Conservation (phyloP, 2,329 filamentous ascomycete species). For the Fusarium cyanostomum region DNA sequence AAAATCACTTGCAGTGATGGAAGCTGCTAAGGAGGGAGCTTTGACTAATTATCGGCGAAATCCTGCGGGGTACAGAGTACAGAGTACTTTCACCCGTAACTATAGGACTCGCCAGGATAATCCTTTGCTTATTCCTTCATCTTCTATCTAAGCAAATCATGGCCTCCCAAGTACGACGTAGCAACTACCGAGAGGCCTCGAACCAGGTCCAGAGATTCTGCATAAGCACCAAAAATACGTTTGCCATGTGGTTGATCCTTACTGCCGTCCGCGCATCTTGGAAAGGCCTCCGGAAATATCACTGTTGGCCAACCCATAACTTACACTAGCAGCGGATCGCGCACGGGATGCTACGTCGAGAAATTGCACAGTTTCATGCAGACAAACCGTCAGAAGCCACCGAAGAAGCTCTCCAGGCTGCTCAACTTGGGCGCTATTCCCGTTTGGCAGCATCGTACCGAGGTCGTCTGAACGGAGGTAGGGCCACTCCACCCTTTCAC, state of each 20-base stretch:
- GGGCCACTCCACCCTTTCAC: slow-evolving; percentile 29
- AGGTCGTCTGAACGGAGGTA: slow-evolving; percentile 18
- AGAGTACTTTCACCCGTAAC: background rate
- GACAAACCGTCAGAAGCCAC: background rate
- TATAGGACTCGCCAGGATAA: background rate
- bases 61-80: no score
- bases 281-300: slow-evolving; percentile 21
- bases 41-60: background rate
- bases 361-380: slow-evolving; percentile 23
- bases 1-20: background rate
- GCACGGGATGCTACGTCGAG: slow-evolving; percentile 31
- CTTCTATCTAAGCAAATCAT: background rate
- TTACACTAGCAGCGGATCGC: slow-evolving; percentile 13
- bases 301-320: slow-evolving; percentile 2
- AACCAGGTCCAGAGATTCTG: slow-evolving; percentile 1
- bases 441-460: slow-evolving; percentile 24
- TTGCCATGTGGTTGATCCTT: slow-evolving; percentile 16
- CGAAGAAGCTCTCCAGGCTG: background rate
- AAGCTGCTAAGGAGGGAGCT: background rate
- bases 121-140: background rate
- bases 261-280: slow-evolving; percentile 22
- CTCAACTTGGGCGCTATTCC: slow-evolving; percentile 14
- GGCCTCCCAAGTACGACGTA: background rate
- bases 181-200: background rate
- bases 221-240: slow-evolving; percentile 30